phyloP scores from a whole-genome alignment of 2,329 filamentous ascomycete species.

The Drechslera avenae region DNA sequence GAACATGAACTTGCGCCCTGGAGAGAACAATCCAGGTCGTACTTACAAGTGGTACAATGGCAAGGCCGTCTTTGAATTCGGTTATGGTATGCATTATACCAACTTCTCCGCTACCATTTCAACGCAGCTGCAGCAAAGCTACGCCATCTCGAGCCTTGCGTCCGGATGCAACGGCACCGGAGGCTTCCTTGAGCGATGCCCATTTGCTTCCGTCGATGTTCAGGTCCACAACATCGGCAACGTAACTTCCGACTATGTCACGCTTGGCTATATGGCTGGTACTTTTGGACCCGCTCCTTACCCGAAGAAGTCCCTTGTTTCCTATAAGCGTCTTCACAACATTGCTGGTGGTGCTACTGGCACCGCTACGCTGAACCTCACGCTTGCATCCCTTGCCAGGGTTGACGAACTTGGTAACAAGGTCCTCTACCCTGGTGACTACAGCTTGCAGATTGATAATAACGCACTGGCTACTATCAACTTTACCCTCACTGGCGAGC shows the following conservation, averaged over 20 bases:
- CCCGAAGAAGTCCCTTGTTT: conserved; percentile 60
- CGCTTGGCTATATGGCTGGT: conserved; percentile 58
- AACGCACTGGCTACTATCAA: conserved; percentile 19
- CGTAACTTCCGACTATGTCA: conserved; percentile 59
- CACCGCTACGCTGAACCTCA: conserved; percentile 52
- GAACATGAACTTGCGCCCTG: conserved; percentile 62
- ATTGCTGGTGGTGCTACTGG: conserved; percentile 45
- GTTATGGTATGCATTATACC: conserved; percentile 65
- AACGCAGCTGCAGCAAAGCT: conserved; percentile 15
- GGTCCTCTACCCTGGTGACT: conserved; percentile 61
- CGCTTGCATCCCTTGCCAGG: conserved; percentile 57
- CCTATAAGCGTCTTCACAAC: conserved; percentile 54
- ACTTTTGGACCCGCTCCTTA: conserved; percentile 57
- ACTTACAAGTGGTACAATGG: conserved; percentile 66
- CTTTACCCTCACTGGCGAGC: conserved; percentile 32
- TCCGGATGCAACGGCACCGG: conserved; percentile 45
- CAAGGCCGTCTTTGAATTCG: conserved; percentile 58
- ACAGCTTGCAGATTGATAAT: conserved; percentile 43
- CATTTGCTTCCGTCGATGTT: conserved; percentile 50
- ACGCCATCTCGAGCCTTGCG: conserved; percentile 22
- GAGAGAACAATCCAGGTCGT: conserved; percentile 54
- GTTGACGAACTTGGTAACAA: conserved; percentile 58
- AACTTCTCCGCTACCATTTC: conserved; percentile 51
- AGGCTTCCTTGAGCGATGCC: conserved; percentile 47
- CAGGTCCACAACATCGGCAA: conserved; percentile 56